Conservation (phyloP, 495 filamentous ascomycete species). For the Acidomyces sp. region DNA sequence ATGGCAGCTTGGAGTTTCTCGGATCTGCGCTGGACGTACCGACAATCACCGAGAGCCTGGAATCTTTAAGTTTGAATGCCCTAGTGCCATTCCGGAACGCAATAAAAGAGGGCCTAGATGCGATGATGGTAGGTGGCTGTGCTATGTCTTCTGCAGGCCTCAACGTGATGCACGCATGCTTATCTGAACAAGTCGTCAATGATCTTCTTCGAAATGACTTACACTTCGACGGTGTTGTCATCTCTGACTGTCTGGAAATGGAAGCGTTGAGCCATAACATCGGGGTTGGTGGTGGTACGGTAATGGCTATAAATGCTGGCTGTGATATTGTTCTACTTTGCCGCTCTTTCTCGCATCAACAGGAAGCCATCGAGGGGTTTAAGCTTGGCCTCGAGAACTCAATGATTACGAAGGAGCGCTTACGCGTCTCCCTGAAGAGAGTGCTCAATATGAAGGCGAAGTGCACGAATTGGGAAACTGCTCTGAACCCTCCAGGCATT, state of each 20-base stretch:
- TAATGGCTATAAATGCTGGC: slow-evolving; percentile 88
- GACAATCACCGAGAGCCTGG: slow-evolving; percentile 79
- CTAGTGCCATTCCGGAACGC: slow-evolving; percentile 79
- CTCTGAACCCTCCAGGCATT: slow-evolving; percentile 64
- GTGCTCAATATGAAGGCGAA: slow-evolving; percentile 62
- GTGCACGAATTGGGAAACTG: slow-evolving; percentile 73
- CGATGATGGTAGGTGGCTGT: slow-evolving; percentile 86
- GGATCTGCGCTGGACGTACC: slow-evolving; percentile 77
- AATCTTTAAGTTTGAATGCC: slow-evolving; percentile 71
- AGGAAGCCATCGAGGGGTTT: slow-evolving; percentile 73
- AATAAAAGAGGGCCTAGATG: slow-evolving; percentile 67
- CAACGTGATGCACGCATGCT: slow-evolving; percentile 83
- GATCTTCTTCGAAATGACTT: slow-evolving; percentile 69
- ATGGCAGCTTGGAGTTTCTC: slow-evolving; percentile 83
- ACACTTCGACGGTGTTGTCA: slow-evolving; percentile 77
- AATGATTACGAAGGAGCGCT: slow-evolving; percentile 61
- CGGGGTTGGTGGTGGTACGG: slow-evolving; percentile 78
- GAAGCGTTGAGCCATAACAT: slow-evolving; percentile 82
- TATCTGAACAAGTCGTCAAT: slow-evolving; percentile 82
- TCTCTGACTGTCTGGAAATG: slow-evolving; percentile 93
- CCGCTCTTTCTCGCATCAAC: slow-evolving; percentile 69
- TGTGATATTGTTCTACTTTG: slow-evolving; percentile 79
- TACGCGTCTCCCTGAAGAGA: slow-evolving; percentile 58
- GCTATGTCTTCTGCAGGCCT: slow-evolving; percentile 75
- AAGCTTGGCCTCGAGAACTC: slow-evolving; percentile 77